Conservation (phyloP, 345 rosid species). For the Rhodomyrtus tomentosa region DNA sequence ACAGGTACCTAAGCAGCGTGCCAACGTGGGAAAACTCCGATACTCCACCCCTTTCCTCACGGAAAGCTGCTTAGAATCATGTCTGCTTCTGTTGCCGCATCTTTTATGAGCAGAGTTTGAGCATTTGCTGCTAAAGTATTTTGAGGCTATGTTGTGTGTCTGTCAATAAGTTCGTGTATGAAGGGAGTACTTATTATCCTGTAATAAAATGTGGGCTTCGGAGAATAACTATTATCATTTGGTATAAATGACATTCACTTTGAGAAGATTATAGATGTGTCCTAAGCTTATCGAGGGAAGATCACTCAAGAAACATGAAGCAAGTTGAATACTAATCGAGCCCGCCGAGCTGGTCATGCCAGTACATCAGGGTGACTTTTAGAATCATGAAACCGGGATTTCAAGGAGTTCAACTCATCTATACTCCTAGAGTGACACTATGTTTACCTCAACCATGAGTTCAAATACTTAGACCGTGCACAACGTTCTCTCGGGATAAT, state of each 20-base stretch:
- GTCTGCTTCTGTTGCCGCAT: background rate
- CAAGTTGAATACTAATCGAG: too few species aligned
- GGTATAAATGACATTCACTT: background rate
- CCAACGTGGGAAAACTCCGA: slow-evolving; percentile 27
- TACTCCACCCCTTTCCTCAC: slow-evolving; percentile 49
- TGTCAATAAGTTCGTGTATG: background rate
- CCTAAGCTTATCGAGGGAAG: too few species aligned
- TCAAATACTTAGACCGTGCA: too few species aligned
- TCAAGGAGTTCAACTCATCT: too few species aligned
- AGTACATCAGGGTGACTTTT: too few species aligned
- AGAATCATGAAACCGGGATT: too few species aligned
- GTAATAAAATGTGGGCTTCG: background rate
- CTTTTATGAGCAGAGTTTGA: background rate
- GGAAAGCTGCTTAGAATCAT: slow-evolving; percentile 7
- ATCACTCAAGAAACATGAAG: too few species aligned
- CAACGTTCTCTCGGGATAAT: too few species aligned
- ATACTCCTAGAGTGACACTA: too few species aligned
- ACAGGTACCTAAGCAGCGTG: slow-evolving; percentile 2
- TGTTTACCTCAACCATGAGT: too few species aligned
- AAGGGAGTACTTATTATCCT: background rate
- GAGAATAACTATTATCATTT: background rate
- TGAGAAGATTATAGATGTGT: background rate
- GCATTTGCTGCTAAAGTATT: background rate
- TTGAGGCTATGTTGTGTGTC: background rate
- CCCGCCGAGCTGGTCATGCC: too few species aligned